Evolutionary conservation across 2,329 filamentous ascomycete genomes (phyloP).

Genomic region (Fusarium keratoplasticum): DNA sequence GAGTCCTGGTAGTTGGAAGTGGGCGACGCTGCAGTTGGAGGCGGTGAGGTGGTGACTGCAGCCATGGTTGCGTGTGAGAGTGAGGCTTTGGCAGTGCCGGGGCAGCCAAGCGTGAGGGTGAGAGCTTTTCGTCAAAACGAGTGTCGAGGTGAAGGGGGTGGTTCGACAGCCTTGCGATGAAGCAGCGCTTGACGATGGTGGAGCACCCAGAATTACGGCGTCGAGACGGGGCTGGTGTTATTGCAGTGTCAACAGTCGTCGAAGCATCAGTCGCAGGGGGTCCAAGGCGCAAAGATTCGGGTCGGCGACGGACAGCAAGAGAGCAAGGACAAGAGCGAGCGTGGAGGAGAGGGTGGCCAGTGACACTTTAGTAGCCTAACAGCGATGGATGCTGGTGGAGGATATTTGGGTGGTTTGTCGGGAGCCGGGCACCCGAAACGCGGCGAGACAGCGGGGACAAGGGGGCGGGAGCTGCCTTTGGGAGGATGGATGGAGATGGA

Average conservation of each 20-base stretch:
- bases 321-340: conserved; percentile 12
- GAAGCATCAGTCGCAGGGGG: conserved; percentile 14
- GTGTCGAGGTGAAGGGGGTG: conserved; percentile 9
- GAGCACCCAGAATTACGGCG: conserved; percentile 10
- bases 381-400: conserved; percentile 25
- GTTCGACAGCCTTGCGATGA: conserved; percentile 14
- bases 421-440: conserved; percentile 35
- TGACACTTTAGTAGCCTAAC: conserved; percentile 23
- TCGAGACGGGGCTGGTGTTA: not conserved
- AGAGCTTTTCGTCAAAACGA: conserved; percentile 19
- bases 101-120: conserved; percentile 22
- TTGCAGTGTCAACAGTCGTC: conserved; percentile 4
- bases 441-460: conserved; percentile 32
- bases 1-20: conserved; percentile 42
- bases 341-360: conserved; percentile 29
- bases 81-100: conserved; percentile 29
- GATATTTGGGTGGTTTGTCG: conserved; percentile 31
- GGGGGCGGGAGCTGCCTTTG: conserved; percentile 9
- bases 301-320: conserved; percentile 16
- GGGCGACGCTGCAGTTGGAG: conserved; percentile 46
- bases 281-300: conserved; percentile 3
- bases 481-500: conserved; percentile 6
- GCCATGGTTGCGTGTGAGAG: conserved; percentile 45
- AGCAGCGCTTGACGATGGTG: not conserved
- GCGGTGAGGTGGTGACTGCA: conserved; percentile 50